Evolutionary conservation across 2,329 filamentous ascomycete genomes (phyloP).

Genomic region (Dactylellina cionopaga): DNA sequence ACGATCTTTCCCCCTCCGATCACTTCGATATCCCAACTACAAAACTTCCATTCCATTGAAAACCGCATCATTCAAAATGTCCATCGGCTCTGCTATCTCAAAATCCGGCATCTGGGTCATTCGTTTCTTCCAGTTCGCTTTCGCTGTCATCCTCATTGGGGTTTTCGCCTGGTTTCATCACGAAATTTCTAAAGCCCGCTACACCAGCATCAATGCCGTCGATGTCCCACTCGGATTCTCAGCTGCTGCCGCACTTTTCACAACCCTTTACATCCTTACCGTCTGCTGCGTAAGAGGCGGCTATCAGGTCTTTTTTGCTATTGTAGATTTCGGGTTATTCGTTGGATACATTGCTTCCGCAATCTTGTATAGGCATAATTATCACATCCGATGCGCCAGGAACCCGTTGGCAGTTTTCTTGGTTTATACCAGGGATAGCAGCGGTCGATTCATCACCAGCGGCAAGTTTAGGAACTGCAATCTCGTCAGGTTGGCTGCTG

Average conservation of each 20-base stretch:
- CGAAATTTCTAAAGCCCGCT: slow-evolving; percentile 51
- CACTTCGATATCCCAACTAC: neutral
- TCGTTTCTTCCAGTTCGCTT: slow-evolving; percentile 55
- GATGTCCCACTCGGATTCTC: slow-evolving; percentile 53
- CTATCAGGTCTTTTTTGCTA: slow-evolving; percentile 34
- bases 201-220: slow-evolving; percentile 28
- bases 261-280: slow-evolving; percentile 54
- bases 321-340: slow-evolving; percentile 55
- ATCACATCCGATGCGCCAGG: slow-evolving; percentile 34
- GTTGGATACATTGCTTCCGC: slow-evolving; percentile 54
- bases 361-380: slow-evolving; percentile 54
- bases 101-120: slow-evolving; percentile 50
- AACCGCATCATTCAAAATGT: slow-evolving; percentile 17
- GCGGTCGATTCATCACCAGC: slow-evolving; percentile 6
- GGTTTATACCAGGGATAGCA: slow-evolving; percentile 30
- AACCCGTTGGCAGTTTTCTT: slow-evolving; percentile 53
- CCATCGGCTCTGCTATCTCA: slow-evolving; percentile 23
- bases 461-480: slow-evolving; percentile 41
- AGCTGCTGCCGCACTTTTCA: slow-evolving; percentile 52
- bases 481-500: slow-evolving; percentile 53
- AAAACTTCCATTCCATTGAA: neutral
- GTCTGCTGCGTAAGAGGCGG: slow-evolving; percentile 52
- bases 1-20: neutral
- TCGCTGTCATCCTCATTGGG: slow-evolving; percentile 55
- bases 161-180: slow-evolving; percentile 55